A percentile compares a stretch with the other conserved stretches of the same genome.
Evolutionary conservation across 768 basidiomycete species (phyloP).

Genomic region (Porphyrellus cyaneotinctus): DNA sequence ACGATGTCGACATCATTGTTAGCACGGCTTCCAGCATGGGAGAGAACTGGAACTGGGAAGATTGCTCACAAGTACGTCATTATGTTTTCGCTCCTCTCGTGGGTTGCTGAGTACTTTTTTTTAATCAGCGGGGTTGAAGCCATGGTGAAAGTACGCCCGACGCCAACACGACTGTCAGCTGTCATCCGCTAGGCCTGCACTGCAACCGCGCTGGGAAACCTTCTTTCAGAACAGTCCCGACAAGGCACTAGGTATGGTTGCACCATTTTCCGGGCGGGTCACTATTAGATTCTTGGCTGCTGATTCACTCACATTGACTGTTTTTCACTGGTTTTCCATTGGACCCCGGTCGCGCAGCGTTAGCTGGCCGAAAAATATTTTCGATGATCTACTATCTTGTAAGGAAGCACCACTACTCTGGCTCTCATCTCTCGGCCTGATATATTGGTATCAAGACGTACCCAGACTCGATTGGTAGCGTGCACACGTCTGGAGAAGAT

Average conservation of each 20-base stretch:
- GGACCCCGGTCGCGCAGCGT: slow-evolving; percentile 5
- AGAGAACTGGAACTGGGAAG: slow-evolving; percentile 40
- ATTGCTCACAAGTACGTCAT: slow-evolving; percentile 48
- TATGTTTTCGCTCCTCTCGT: neutral
- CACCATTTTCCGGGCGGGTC: slow-evolving; percentile 38
- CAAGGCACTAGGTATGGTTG: slow-evolving; percentile 49
- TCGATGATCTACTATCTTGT: slow-evolving; percentile 33
- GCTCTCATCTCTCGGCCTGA: neutral
- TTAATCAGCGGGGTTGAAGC: slow-evolving; percentile 47
- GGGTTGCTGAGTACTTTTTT: neutral
- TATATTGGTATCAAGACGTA: slow-evolving; percentile 30
- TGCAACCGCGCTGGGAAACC: slow-evolving; percentile 46
- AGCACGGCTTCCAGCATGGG: slow-evolving; percentile 34
- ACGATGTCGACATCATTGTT: neutral
- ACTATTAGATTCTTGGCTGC: neutral
- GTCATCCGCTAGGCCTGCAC: slow-evolving; percentile 37
- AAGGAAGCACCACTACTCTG: neutral
- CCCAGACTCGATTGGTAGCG: slow-evolving; percentile 43
- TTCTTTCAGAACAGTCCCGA: slow-evolving; percentile 51
- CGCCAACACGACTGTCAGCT: slow-evolving; percentile 42
- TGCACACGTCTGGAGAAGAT: slow-evolving; percentile 46
- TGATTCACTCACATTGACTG: neutral
- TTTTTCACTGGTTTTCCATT: slow-evolving; percentile 23
- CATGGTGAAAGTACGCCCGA: slow-evolving; percentile 53
- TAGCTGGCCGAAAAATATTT: slow-evolving; percentile 28